phyloP scores from a whole-genome alignment of 2,329 filamentous ascomycete species.

The Phialophora tarda region DNA sequence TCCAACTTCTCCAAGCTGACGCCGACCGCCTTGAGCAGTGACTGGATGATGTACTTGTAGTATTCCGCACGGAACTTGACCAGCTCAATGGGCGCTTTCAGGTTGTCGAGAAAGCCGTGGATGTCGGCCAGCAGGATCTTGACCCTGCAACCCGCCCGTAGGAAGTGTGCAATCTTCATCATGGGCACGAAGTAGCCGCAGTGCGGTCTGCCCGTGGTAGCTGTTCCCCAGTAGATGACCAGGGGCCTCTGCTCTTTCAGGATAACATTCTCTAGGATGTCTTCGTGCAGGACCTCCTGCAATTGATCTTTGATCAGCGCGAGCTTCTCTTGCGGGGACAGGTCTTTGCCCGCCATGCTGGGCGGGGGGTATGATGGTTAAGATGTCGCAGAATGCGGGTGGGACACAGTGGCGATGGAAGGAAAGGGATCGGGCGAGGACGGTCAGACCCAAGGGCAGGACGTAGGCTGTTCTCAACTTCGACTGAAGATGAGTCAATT shows the following conservation, averaged over 20 bases:
- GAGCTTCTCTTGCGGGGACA: constrained; percentile 63
- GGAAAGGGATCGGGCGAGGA: not conserved
- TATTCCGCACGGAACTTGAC: constrained; percentile 82
- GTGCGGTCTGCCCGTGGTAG: constrained; percentile 85
- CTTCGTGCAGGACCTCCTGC: constrained; percentile 79
- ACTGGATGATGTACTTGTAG: constrained; percentile 77
- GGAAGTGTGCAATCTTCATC: constrained; percentile 87
- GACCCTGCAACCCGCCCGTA: constrained; percentile 82
- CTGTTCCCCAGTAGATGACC: constrained; percentile 86
- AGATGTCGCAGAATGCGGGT: not conserved
- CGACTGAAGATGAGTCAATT: not conserved
- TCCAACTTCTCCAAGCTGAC: constrained; percentile 78
- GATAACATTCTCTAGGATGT: constrained; percentile 49
- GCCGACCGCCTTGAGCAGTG: constrained; percentile 75
- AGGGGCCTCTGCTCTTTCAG: constrained; percentile 70
- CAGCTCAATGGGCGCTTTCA: constrained; percentile 84
- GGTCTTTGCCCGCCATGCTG: constrained; percentile 38
- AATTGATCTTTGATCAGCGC: constrained; percentile 80
- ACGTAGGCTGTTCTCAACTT: not conserved
- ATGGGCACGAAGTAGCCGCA: constrained; percentile 87
- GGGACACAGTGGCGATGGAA: not conserved
- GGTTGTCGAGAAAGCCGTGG: constrained; percentile 59
- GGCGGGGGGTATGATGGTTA: constrained; percentile 5
- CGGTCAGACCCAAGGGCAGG: not conserved
- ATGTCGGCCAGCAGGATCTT: constrained; percentile 73